Percentiles rank a stretch among this genome's conserved stretches.
Conservation (phyloP, 2,329 filamentous ascomycete species). For the Aspergillus hiratsukae region DNA sequence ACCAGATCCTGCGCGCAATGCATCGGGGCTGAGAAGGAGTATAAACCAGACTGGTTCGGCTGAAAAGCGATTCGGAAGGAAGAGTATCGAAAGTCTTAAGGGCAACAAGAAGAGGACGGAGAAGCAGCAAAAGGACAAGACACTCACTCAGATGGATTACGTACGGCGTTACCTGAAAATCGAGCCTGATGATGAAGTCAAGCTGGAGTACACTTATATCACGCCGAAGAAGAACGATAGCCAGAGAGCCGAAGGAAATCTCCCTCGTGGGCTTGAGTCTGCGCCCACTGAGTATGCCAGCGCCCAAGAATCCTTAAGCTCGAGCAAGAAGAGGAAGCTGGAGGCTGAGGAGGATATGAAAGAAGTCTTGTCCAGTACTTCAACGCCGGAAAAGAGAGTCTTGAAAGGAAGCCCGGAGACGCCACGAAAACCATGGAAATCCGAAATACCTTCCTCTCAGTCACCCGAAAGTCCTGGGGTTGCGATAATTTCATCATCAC, state of each 20-base stretch:
- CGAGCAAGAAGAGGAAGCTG: conserved; percentile 21
- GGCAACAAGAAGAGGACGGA: conserved; percentile 19
- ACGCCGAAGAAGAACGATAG: conserved; percentile 14
- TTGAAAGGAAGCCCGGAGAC: conserved; percentile 21
- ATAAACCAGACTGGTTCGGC: conserved; percentile 2
- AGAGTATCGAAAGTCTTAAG: conserved; percentile 14
- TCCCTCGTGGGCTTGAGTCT: not conserved
- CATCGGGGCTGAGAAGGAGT: conserved; percentile 15
- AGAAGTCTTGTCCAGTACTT: not conserved
- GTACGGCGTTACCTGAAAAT: conserved; percentile 33
- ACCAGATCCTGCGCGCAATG: conserved; percentile 10
- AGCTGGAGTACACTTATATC: conserved; percentile 29
- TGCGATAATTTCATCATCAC: conserved; percentile 33
- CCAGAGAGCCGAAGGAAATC: not conserved
- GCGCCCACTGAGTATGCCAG: not conserved
- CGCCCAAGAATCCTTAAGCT: conserved; percentile 3
- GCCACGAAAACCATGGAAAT: conserved; percentile 27
- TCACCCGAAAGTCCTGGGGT: conserved; percentile 40
- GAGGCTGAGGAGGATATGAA: conserved; percentile 7
- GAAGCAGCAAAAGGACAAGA: conserved; percentile 29
- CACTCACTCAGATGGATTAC: conserved; percentile 42
- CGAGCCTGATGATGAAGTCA: conserved; percentile 31
- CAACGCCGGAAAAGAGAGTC: not conserved
- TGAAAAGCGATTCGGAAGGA: conserved; percentile 18
- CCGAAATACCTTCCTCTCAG: conserved; percentile 40